These are phyloP conservation scores for Evansstolkia leycettana DNA, from an alignment of 495 filamentous ascomycete genomes.

Conservation along the genomic window DNA sequence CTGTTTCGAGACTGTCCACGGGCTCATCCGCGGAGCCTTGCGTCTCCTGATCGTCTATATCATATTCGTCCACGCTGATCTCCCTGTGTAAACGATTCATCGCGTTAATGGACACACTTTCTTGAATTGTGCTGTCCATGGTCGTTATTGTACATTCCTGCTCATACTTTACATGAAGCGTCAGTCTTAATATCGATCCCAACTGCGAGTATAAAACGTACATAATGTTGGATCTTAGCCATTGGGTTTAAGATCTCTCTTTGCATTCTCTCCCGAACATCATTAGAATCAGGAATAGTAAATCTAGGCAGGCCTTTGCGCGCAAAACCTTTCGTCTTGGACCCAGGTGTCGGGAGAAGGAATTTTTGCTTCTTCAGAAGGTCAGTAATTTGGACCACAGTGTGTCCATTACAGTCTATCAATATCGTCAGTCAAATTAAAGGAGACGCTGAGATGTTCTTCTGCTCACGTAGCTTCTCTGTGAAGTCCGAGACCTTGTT, in stretches of 20 bases:
- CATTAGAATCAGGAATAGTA: slow-evolving; percentile 9
- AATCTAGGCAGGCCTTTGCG: slow-evolving; percentile 15
- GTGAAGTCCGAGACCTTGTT: slow-evolving; percentile 11
- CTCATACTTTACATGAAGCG: background rate
- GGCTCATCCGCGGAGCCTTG: background rate
- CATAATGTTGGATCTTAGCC: slow-evolving; percentile 24
- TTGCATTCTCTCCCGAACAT: slow-evolving; percentile 10
- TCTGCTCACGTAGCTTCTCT: slow-evolving; percentile 16
- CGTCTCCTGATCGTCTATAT: slow-evolving; percentile 1
- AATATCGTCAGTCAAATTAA: slow-evolving; percentile 8
- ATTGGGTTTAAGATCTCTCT: slow-evolving; percentile 21
- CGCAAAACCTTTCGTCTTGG: slow-evolving; percentile 14
- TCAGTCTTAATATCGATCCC: too few species aligned
- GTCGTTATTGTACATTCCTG: too few species aligned
- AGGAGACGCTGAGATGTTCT: background rate
- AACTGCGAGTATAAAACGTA: slow-evolving; percentile 8
- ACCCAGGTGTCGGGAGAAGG: slow-evolving; percentile 15
- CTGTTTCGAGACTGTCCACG: background rate
- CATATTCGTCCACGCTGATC: background rate
- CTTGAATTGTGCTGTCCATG: slow-evolving; percentile 1
- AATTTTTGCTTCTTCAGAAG: slow-evolving; percentile 17
- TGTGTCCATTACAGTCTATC: slow-evolving; percentile 20
- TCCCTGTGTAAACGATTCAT: too few species aligned
- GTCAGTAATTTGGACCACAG: slow-evolving; percentile 12
- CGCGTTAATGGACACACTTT: background rate